Base-by-base conservation (phyloP, 352 stramenopile species). In the Phytophthora pseudosyringae region DNA sequence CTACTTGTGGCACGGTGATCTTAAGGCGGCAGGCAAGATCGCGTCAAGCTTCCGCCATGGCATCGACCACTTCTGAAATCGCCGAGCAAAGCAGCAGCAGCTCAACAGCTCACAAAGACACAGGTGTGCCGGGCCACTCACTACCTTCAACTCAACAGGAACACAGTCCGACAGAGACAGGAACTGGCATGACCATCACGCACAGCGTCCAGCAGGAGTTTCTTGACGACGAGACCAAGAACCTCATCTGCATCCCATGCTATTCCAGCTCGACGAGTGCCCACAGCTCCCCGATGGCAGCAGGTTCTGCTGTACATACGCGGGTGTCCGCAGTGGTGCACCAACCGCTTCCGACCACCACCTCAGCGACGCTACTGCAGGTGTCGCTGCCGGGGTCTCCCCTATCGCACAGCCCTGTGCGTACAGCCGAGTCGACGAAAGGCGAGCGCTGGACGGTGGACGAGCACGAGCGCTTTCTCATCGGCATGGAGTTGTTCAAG, bases 381-480 rank as follows among this genome's bases (percentile, higher is more conserved):
- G 5, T 44, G 16, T 8, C 40, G 31, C 25, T 38, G 10, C 26
- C 39, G 26, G 13, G 25, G 10, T 15, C 28, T 7, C 18, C 52
- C 5, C n/a, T 16, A 16, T 40, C 41, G 28, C 29, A 26, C 18
- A 61, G 41, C 31, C 40, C 44, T 13, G 32, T 16, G 6, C 55
- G 55, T 18, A 58, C 29, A 40, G 44, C 64, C 4, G 36, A 56
- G 47, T 59, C 62, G 8, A 75, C 55, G 31, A 73, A 78, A 21
- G 64, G 71, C 18, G 61, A 69, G 25, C 54, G 60, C 18, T 87
- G 78, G 78, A 76, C 72, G 4, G 60, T 72, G 33, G 78, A 83
- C 6, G 78, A 86, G 41, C 78, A 87, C 57, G 76, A 74, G 11
- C 76, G 76, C 6, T 85, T 88, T 40, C 57, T 85, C 10, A 36